Evolutionary conservation across 2,329 filamentous ascomycete species (phyloP).

Genomic region (Verticillium zaregamsianum): DNA sequence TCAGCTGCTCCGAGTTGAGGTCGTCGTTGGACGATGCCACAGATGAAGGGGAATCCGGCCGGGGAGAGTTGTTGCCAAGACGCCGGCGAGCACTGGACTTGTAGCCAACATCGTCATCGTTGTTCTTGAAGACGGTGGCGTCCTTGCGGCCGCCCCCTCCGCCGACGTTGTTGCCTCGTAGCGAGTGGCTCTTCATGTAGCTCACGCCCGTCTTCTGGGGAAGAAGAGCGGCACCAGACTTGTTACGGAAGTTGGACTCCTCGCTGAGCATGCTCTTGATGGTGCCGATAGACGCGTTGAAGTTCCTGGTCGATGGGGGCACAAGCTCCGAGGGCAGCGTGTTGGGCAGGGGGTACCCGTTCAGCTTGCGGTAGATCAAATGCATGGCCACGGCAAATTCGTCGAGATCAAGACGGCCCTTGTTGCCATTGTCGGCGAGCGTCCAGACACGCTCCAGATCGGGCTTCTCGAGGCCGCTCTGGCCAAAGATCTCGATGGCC

Average conservation of each 20-base stretch:
- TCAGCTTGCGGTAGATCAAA: slow-evolving; percentile 94
- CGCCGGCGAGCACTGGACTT: slow-evolving; percentile 89
- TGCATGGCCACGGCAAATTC: slow-evolving; percentile 99
- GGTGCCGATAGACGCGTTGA: slow-evolving; percentile 87
- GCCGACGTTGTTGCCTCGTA: slow-evolving; percentile 61
- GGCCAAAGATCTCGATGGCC: slow-evolving; percentile 94
- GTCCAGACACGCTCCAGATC: slow-evolving; percentile 95
- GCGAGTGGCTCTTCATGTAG: slow-evolving; percentile 94
- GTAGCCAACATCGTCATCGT: slow-evolving; percentile 89
- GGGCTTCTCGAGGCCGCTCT: slow-evolving; percentile 86
- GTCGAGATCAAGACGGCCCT: slow-evolving; percentile 89
- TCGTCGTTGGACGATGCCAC: slow-evolving; percentile 71
- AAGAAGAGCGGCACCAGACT: slow-evolving; percentile 81
- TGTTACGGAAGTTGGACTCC: slow-evolving; percentile 86
- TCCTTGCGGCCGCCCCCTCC: slow-evolving; percentile 70
- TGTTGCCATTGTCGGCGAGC: slow-evolving; percentile 87
- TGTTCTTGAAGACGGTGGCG: slow-evolving; percentile 94
- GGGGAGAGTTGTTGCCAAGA: slow-evolving; percentile 72
- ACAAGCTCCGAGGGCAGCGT: slow-evolving; percentile 87
- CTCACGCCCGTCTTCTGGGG: slow-evolving; percentile 98
- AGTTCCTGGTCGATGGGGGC: slow-evolving; percentile 88
- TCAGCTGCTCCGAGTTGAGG: slow-evolving; percentile 77
- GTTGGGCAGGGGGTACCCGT: slow-evolving; percentile 88
- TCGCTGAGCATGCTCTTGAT: slow-evolving; percentile 86
- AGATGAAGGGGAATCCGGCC: slow-evolving; percentile 70